Conservation (phyloP, 2,329 filamentous ascomycete genomes). For the Aspergillus caelatus region DNA sequence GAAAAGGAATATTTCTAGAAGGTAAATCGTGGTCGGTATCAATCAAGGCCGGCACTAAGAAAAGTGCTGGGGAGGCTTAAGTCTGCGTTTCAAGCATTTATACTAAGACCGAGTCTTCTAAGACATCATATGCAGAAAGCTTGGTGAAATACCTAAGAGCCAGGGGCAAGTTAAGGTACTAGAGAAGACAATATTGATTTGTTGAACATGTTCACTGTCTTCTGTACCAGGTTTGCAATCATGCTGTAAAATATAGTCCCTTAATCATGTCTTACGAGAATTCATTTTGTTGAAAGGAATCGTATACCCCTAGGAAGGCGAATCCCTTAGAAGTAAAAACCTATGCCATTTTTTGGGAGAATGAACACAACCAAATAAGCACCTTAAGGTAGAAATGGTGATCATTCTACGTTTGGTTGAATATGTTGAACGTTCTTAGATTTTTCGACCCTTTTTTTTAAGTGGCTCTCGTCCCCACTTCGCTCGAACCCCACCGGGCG, state of each 20-base stretch:
- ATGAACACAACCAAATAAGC: neutral
- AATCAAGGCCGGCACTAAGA: neutral
- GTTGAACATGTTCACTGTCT: neutral
- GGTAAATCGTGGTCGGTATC: neutral
- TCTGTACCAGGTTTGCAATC: neutral
- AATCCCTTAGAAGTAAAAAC: neutral
- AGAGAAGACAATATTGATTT: neutral
- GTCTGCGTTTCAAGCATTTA: neutral
- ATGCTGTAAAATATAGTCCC: neutral
- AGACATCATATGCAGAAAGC: neutral
- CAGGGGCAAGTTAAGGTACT: neutral
- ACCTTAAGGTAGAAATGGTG: neutral
- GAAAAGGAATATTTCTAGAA: neutral
- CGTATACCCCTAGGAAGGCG: too few relatives aligned
- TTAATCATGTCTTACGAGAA: too few relatives aligned
- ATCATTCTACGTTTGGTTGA: neutral
- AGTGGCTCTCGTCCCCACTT: neutral
- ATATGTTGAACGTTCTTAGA: neutral
- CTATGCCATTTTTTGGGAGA: neutral
- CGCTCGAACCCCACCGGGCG: neutral
- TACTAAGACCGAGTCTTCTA: neutral
- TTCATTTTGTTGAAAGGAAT: too few relatives aligned
- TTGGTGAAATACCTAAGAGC: neutral
- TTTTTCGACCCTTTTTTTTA: neutral
- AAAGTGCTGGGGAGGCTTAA: neutral